A percentile compares a stretch with the other conserved stretches of the same genome.
Evolutionary conservation across 2,329 filamentous ascomycete species (phyloP).

Genomic region (Fusarium secorum): DNA sequence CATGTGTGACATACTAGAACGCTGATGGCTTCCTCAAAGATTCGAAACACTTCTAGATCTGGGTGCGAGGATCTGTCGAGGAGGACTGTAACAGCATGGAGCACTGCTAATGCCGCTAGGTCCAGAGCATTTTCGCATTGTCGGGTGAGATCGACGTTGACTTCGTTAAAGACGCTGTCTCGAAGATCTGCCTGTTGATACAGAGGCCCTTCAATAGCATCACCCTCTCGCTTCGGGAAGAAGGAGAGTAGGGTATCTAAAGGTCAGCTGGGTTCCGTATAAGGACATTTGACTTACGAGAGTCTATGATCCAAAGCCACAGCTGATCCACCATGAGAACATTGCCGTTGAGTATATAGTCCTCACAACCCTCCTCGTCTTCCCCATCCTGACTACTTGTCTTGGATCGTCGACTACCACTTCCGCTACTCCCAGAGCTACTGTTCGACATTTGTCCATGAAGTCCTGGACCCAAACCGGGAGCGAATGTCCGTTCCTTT

Average conservation of each 20-base stretch:
- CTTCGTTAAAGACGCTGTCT: slow-evolving; percentile 70
- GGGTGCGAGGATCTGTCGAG: slow-evolving; percentile 67
- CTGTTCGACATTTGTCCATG: slow-evolving; percentile 44
- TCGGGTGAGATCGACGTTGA: slow-evolving; percentile 70
- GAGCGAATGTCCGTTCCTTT: slow-evolving; percentile 51
- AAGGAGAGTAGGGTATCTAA: slow-evolving; percentile 61
- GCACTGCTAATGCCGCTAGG: slow-evolving; percentile 67
- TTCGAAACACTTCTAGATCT: slow-evolving; percentile 69
- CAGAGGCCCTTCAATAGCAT: slow-evolving; percentile 61
- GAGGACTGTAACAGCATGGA: slow-evolving; percentile 69
- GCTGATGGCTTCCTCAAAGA: slow-evolving; percentile 72
- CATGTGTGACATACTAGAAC: slow-evolving; percentile 56
- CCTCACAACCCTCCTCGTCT: slow-evolving; percentile 42
- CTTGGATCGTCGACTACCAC: slow-evolving; percentile 40
- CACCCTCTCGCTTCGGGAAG: slow-evolving; percentile 63
- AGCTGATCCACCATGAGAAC: slow-evolving; percentile 73
- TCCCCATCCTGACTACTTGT: slow-evolving; percentile 42
- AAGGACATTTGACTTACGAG: slow-evolving; percentile 48
- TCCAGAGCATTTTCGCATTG: slow-evolving; percentile 69
- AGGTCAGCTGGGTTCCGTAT: neutral
- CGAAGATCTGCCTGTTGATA: slow-evolving; percentile 68
- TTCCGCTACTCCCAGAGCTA: slow-evolving; percentile 38
- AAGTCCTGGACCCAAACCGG: slow-evolving; percentile 36
- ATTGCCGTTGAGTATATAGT: slow-evolving; percentile 61
- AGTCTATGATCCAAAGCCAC: slow-evolving; percentile 68